Percentiles rank a stretch among this genome's conserved stretches.
Evolutionary conservation across 495 filamentous ascomycete genomes (phyloP).

Genomic region (Cudoniella acicularis): DNA sequence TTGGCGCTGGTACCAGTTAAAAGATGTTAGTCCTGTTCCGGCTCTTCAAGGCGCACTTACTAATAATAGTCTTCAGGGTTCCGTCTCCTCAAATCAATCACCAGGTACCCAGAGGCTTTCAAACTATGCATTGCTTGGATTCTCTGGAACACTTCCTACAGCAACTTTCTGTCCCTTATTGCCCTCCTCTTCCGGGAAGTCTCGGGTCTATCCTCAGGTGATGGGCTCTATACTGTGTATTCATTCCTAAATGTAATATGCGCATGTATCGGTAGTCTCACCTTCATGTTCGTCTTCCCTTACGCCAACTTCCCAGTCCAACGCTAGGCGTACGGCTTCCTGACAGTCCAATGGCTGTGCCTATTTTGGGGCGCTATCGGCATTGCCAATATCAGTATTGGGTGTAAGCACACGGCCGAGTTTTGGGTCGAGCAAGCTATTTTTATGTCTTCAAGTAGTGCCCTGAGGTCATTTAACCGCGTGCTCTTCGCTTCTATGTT

Average conservation of each 20-base stretch:
- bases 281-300: constrained; percentile 20
- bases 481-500: constrained; percentile 23
- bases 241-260: constrained; percentile 21
- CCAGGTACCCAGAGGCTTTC: constrained; percentile 22
- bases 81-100: constrained; percentile 12
- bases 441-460: constrained; percentile 21
- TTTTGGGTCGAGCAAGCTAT: constrained; percentile 25
- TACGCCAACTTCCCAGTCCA: constrained; percentile 14
- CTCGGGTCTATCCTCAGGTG: constrained; percentile 15
- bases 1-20: constrained; percentile 19
- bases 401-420: constrained; percentile 24
- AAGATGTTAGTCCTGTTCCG: constrained; percentile 11
- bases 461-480: constrained; percentile 23
- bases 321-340: constrained; percentile 21
- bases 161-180: constrained; percentile 19
- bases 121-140: constrained; percentile 29
- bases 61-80: constrained; percentile 13
- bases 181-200: constrained; percentile 22
- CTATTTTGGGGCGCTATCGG: constrained; percentile 24
- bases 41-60: background rate
- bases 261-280: constrained; percentile 20
- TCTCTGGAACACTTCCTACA: constrained; percentile 25
- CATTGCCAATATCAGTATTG: constrained; percentile 23
- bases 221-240: constrained; percentile 22
- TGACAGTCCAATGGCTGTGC: constrained; percentile 16